phyloP scores from a whole-genome alignment of 139 green algal genomes.

The Spirogloea muscicola region DNA sequence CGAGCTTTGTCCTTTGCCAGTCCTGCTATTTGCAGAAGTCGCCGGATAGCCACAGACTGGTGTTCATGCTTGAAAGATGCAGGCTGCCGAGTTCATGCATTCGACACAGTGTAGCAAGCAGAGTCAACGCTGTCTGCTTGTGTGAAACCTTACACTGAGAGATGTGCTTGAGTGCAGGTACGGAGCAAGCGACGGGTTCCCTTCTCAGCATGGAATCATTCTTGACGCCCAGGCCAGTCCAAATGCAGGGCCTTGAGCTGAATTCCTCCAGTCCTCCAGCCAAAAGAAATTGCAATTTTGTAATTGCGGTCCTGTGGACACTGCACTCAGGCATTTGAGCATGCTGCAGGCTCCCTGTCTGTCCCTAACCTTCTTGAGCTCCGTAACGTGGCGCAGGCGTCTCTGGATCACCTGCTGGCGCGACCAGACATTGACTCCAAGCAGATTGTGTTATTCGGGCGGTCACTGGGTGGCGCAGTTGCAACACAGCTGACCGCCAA shows the following conservation, averaged over 20 bases:
- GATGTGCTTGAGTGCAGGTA: constrained; percentile 23
- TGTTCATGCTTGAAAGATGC: not conserved
- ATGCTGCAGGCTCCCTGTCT: too few relatives aligned
- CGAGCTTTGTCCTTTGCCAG: not conserved
- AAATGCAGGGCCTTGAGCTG: too few relatives aligned
- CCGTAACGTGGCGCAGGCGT: too few relatives aligned
- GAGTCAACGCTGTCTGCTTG: constrained; percentile 4
- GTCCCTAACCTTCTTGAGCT: too few relatives aligned
- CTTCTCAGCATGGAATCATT: constrained; percentile 37
- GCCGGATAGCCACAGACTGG: not conserved
- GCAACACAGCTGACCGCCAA: constrained; percentile 25
- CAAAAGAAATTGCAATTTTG: too few relatives aligned
- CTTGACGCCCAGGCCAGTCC: constrained; percentile 50
- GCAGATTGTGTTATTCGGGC: constrained; percentile 44
- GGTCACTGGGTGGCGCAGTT: constrained; percentile 50
- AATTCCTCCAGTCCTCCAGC: too few relatives aligned
- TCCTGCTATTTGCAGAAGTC: not conserved
- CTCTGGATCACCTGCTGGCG: constrained; percentile 36
- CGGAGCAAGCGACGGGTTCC: constrained; percentile 40
- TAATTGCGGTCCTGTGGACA: too few relatives aligned
- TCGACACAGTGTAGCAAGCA: not conserved
- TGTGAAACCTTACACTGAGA: constrained; percentile 6
- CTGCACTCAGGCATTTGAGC: too few relatives aligned
- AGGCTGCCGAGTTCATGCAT: not conserved
- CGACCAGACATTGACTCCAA: constrained; percentile 46